These are phyloP conservation scores for Yarrowia osloensis DNA, from an alignment of 805 yeast genomes.

Conservation along the genomic window DNA sequence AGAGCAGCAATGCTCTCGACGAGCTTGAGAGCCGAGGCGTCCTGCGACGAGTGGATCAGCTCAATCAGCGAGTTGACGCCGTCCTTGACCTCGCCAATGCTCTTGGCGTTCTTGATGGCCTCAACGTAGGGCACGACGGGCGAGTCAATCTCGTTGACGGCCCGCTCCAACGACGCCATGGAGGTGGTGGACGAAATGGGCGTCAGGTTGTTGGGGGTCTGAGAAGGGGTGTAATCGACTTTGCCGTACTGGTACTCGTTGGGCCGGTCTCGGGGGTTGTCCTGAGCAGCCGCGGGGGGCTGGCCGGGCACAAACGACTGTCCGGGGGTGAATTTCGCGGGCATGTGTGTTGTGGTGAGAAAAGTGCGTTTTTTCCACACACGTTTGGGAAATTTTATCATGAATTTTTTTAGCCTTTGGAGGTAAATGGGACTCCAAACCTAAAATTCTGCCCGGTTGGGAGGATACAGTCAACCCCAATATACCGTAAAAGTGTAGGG, in stretches of 20 bases:
- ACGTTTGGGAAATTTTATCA: not conserved
- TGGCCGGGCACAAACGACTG: conserved; percentile 21
- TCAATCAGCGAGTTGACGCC: conserved; percentile 58
- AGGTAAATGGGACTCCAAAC: not conserved
- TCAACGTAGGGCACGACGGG: conserved; percentile 66
- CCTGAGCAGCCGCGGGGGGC: not conserved
- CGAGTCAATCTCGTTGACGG: conserved; percentile 63
- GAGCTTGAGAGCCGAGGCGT: conserved; percentile 66
- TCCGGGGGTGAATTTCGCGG: conserved; percentile 28
- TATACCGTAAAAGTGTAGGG: too few species aligned
- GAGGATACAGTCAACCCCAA: not conserved
- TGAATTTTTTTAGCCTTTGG: not conserved
- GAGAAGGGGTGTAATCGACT: conserved; percentile 9
- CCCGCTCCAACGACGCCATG: conserved; percentile 69
- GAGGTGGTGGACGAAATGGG: conserved; percentile 58
- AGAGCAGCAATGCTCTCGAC: conserved; percentile 64
- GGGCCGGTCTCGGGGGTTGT: conserved; percentile 29
- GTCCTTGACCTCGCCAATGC: conserved; percentile 56
- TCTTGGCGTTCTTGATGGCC: conserved; percentile 53
- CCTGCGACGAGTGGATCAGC: conserved; percentile 50
- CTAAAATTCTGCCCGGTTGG: not conserved
- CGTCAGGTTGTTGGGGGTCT: conserved; percentile 27
- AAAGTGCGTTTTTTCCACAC: not conserved
- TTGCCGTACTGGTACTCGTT: conserved; percentile 25
- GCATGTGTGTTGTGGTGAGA: not conserved